Evolutionary conservation across 371 early-diverging fungal genomes (phyloP), one percentile per base, ranked within the genome.

Genomic region (Nematocida ironsii): DNA sequence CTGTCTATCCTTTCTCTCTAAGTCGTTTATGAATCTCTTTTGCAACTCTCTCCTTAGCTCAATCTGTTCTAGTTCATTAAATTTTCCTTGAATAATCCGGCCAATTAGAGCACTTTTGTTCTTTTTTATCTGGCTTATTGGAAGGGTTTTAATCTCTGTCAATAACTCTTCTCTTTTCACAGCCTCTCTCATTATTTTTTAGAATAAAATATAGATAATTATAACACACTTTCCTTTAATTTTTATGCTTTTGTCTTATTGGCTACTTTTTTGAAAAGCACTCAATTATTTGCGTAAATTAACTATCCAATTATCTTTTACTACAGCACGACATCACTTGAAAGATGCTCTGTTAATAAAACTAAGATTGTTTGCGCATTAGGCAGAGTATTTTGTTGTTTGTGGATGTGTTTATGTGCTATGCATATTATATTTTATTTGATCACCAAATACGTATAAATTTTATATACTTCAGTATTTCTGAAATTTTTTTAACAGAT

Each of bases 21-120:
- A 16, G 16, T 45, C 62, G 7, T 78, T 33, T 7, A 78, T 60
- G 44, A 78, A 67, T 45, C 57, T 69, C 48, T 48, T 68, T 44
- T 78, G 80, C 11, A 78, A 54, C 61, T 68, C 67, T 11, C 39
- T 78, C 52, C 80, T 7, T 23, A 78, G 62, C 39, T 39, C 42
- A 18, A 78, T 52, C 50, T 78, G 66, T 16, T 78, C 69, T 44
- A 9, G 23, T 23, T 69, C 70, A 18, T 23, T 5, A 27, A 9
- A 78, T 45, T 44, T 50, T 18, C 56, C 48, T n/a, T 62, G 69
- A 5, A 62, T 33, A n/a, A 78, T 67, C 48, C 67, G 0, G 47
- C 45, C 18, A 0, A 78, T 67, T 27, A 78, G 33, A 4, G 25
- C n/a, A 20, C 42, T 45, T 50, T 71, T 78, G 45, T 60, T 62